These are phyloP conservation scores for Handroanthus guayacan DNA, from an alignment of 257 asterid genomes.

Conservation along the genomic window DNA sequence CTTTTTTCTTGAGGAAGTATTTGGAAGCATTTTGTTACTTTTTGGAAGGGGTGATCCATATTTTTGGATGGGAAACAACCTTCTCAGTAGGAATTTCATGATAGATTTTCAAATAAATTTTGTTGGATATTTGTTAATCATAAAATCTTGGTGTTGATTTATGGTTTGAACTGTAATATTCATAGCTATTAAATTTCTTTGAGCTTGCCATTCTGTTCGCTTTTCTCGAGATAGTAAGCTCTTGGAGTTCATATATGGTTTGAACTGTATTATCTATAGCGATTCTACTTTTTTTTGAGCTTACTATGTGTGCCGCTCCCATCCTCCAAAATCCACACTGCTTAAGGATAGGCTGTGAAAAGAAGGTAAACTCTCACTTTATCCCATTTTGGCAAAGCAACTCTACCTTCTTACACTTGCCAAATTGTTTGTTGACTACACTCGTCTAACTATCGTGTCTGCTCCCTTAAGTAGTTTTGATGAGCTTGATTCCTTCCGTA, in stretches of 20 bases:
- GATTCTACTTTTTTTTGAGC: background rate
- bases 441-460: background rate
- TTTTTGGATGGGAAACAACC: slow-evolving; percentile 9
- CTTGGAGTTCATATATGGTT: background rate
- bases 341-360: background rate
- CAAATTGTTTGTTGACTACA: slow-evolving; percentile 17
- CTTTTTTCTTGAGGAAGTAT: slow-evolving; percentile 13
- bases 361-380: background rate
- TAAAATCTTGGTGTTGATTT: background rate
- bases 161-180: background rate
- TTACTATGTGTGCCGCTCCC: background rate
- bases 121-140: slow-evolving; percentile 13
- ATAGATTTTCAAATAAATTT: background rate
- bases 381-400: background rate
- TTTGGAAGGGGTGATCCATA: slow-evolving; percentile 16
- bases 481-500: background rate
- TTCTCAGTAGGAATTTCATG: background rate
- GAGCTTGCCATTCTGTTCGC: background rate
- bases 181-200: slow-evolving; percentile 10
- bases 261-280: background rate
- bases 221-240: slow-evolving; percentile 15
- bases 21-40: slow-evolving; percentile 1
- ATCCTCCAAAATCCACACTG: background rate
- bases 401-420: background rate
- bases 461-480: background rate